Conservation (phyloP, 228 moss, liverwort and hornwort genomes). For the Sphagnum magellanicum region DNA sequence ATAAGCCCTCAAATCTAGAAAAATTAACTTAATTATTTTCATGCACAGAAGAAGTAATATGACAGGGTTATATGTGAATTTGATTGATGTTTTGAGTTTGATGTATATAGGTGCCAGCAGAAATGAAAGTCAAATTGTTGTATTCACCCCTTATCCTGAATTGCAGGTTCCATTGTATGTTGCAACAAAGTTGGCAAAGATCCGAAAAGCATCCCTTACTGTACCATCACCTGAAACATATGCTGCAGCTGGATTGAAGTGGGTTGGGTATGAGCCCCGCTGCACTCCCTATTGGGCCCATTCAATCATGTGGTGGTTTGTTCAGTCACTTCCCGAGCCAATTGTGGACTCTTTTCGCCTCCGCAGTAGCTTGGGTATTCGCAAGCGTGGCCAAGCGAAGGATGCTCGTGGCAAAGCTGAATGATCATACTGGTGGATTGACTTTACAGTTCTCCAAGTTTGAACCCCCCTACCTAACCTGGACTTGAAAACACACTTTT, state of each 20-base stretch:
- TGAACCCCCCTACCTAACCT: no score
- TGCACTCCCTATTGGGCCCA: conserved; percentile 69
- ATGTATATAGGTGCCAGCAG: no score
- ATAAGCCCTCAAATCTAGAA: no score
- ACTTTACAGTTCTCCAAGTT: no score
- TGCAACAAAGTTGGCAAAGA: conserved; percentile 73
- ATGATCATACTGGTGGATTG: neutral
- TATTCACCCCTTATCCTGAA: neutral
- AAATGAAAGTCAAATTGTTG: neutral
- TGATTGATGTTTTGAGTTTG: no score
- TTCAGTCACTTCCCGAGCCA: conserved; percentile 55
- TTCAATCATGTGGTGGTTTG: conserved; percentile 66
- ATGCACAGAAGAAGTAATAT: no score
- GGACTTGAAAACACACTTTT: no score
- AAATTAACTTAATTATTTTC: no score
- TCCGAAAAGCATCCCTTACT: conserved; percentile 45
- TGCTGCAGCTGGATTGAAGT: conserved; percentile 38
- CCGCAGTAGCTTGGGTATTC: conserved; percentile 53
- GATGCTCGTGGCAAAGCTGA: conserved; percentile 30
- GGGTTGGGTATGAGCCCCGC: conserved; percentile 50
- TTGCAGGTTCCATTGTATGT: conserved; percentile 63
- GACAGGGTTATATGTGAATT: no score
- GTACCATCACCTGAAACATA: conserved; percentile 44
- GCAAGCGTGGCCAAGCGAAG: conserved; percentile 58
- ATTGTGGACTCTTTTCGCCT: conserved; percentile 62